Conservation (phyloP, 1,139 yeast species). For the Scheffersomyces cryptocercus region DNA sequence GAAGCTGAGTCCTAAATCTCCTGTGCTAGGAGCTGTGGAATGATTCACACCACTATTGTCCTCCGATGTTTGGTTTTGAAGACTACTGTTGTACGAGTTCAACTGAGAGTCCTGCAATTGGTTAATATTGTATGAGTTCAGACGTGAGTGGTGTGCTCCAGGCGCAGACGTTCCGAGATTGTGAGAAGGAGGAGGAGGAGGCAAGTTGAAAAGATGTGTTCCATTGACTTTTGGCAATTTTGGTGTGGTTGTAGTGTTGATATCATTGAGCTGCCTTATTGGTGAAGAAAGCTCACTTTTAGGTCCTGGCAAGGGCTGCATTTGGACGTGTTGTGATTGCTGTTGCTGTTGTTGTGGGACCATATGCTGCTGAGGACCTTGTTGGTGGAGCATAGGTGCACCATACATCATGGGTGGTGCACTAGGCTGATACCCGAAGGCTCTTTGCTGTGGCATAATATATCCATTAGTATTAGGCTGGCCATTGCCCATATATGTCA, state of each 20-base stretch:
- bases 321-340: constrained; percentile 7
- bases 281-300: constrained; percentile 36
- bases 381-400: constrained; percentile 14
- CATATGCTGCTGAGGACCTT: constrained; percentile 6
- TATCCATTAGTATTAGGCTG: constrained; percentile 8
- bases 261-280: constrained; percentile 26
- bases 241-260: constrained; percentile 26
- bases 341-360: constrained; percentile 12
- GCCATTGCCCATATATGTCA: constrained; percentile 21
- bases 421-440: constrained; percentile 11
- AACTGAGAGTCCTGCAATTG: constrained; percentile 7
- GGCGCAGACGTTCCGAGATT: constrained; percentile 12
- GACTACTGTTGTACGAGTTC: constrained; percentile 7
- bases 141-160: constrained; percentile 25
- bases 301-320: constrained; percentile 7
- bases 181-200: constrained; percentile 33
- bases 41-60: constrained; percentile 4
- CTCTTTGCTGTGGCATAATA: constrained; percentile 7
- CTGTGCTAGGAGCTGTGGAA: constrained; percentile 23
- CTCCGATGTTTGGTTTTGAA: constrained; percentile 11
- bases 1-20: constrained; percentile 40
- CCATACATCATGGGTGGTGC: constrained; percentile 15
- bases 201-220: constrained; percentile 32
- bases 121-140: constrained; percentile 24
- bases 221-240: constrained; percentile 37